Conservation (phyloP, 495 filamentous ascomycete species). For the Penicillium angulare region DNA sequence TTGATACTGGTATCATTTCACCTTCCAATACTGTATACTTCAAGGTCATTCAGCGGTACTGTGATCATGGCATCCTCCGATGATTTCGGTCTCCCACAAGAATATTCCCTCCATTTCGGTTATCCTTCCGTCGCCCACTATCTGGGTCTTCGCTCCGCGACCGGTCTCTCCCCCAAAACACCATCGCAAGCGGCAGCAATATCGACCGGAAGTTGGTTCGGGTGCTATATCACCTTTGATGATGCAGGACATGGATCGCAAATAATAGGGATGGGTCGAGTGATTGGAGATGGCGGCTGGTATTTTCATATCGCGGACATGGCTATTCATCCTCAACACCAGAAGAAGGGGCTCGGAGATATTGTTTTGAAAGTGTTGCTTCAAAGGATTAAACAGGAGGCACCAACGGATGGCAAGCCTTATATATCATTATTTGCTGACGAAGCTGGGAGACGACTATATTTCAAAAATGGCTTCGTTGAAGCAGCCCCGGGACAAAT, state of each 20-base stretch:
- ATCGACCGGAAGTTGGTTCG: constrained; percentile 39
- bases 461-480: constrained; percentile 49
- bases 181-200: constrained; percentile 34
- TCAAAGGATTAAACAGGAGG: constrained; percentile 33
- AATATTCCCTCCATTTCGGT: constrained; percentile 33
- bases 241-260: background rate
- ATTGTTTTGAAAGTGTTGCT: constrained; percentile 44
- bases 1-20: no score
- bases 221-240: constrained; percentile 37
- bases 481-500: constrained; percentile 31
- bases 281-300: constrained; percentile 54
- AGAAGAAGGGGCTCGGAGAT: constrained; percentile 49
- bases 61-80: background rate
- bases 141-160: constrained; percentile 32
- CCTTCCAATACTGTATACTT: no score
- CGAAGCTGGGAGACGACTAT: constrained; percentile 41
- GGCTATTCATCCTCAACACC: constrained; percentile 47
- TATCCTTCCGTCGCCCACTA: constrained; percentile 38
- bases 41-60: background rate
- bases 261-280: constrained; percentile 49
- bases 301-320: constrained; percentile 56
- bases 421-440: constrained; percentile 51
- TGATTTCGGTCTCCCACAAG: constrained; percentile 20
- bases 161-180: constrained; percentile 37
- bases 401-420: constrained; percentile 34